These are phyloP conservation scores for Phytophthora meadii DNA, from an alignment of 352 stramenopile genomes.

Conservation along the genomic window DNA sequence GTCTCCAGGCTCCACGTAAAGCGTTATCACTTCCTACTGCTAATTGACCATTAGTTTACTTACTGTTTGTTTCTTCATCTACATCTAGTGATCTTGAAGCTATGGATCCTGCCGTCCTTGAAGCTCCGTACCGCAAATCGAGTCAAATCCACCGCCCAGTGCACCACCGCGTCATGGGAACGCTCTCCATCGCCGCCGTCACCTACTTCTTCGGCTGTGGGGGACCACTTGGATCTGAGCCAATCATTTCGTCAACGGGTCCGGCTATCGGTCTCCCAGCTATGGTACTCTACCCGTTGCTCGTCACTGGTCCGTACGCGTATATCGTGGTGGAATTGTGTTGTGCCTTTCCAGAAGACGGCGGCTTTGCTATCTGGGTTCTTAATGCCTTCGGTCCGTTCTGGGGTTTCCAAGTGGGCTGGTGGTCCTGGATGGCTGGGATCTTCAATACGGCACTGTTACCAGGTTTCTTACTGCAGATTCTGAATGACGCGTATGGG, in stretches of 20 bases:
- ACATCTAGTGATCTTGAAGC: slow-evolving; percentile 18
- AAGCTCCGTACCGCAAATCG: slow-evolving; percentile 32
- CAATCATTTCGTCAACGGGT: slow-evolving; percentile 56
- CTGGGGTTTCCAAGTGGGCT: slow-evolving; percentile 83
- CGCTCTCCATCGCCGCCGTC: slow-evolving; percentile 49
- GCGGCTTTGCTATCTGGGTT: slow-evolving; percentile 76
- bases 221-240: slow-evolving; percentile 59
- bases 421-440: slow-evolving; percentile 82
- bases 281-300: slow-evolving; percentile 64
- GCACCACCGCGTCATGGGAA: slow-evolving; percentile 48
- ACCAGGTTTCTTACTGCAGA: slow-evolving; percentile 43
- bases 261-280: slow-evolving; percentile 63
- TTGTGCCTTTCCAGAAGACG: slow-evolving; percentile 78
- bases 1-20: slow-evolving; percentile 10
- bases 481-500: slow-evolving; percentile 45
- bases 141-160: slow-evolving; percentile 6
- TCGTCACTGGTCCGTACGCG: slow-evolving; percentile 68
- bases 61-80: slow-evolving; percentile 2
- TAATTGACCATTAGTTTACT: neutral
- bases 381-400: slow-evolving; percentile 76
- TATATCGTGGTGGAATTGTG: slow-evolving; percentile 72
- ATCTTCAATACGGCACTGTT: slow-evolving; percentile 68
- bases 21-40: neutral
- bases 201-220: slow-evolving; percentile 61
- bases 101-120: slow-evolving; percentile 26